Conservation (phyloP, 768 basidiomycete genomes). For the Pleurotus giganteus region DNA sequence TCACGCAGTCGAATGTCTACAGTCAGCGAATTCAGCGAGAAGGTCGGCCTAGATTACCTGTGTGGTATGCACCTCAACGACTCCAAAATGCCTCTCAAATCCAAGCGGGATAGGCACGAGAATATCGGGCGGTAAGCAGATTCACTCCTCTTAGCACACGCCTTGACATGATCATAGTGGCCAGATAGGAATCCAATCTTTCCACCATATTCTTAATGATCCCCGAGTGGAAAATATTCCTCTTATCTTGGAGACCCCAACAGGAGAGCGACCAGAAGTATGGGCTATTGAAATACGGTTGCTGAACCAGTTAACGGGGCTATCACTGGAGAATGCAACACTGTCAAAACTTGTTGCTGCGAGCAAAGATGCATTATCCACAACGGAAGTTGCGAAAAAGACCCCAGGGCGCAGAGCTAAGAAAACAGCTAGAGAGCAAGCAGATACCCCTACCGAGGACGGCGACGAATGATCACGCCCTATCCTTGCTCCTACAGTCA, state of each 20-base stretch:
- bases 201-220: constrained; percentile 68
- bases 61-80: constrained; percentile 87
- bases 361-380: not conserved
- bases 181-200: constrained; percentile 58
- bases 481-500: no score
- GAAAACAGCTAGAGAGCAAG: no score
- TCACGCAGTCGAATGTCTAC: not conserved
- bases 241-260: constrained; percentile 80
- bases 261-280: constrained; percentile 60
- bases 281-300: constrained; percentile 76
- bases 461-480: no score
- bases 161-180: constrained; percentile 45
- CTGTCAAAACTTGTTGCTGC: not conserved
- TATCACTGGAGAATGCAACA: not conserved
- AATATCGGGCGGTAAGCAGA: constrained; percentile 73
- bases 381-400: no score
- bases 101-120: constrained; percentile 78
- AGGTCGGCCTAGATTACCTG: constrained; percentile 71
- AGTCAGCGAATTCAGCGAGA: constrained; percentile 67
- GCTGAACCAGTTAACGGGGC: constrained; percentile 43
- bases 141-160: not conserved
- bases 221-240: constrained; percentile 67
- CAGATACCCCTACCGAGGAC: no score
- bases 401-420: no score
- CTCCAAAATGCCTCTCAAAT: constrained; percentile 61